Evolutionary conservation across 306 rosid genomes (phyloP), one percentile per base, ranked within the genome.

Genomic region (Leucaena leucocephala): DNA sequence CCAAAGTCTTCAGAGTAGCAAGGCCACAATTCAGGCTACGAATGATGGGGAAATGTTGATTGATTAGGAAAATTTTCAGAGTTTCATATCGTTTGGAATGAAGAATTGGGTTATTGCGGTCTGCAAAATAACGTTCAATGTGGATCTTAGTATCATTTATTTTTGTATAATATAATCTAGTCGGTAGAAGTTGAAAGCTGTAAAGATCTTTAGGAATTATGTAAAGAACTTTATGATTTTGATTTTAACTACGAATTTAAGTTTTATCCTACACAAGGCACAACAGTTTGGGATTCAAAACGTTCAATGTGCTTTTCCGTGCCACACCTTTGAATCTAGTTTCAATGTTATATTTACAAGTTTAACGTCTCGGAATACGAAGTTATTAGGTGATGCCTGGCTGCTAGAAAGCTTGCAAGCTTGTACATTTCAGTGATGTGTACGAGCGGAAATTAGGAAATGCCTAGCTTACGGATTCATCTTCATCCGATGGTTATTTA

Each of bases 11-110:
- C 93, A 90, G 84, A 85, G 88, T 71, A 19, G 52, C 77, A 93
- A 93, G 87, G 91, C 61, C 81, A 83, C 96, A 10, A 96, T 96
- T 76, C 96, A 93, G 72, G 84, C 94, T 46, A 90, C 97, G 48
- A 81, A 71, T 82, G 27, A 27, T 27, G 88, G 88, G 40, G 92
- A 93, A 38, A 91, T 93, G 99, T 89, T 93, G 83, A 90, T 96
- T 80, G 98, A 93, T 87, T 92, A 86, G 83, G 78, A 79, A 66
- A 27, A 34, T 80, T 13, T 61, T 22, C 39, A 27, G 15, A 22
- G 81, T 58, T 50, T 46, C 74, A 55, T 4, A 78, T 19, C 71
- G 39, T 70, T 8, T 46, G 33, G 42, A 78, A 57, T 19, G 64
- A 65, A 66, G 40, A 55, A 40, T 40, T 75, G 58, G 48, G 44